phyloP scores from a whole-genome alignment of 108 stramenopile species.

The Fragilaria radians region DNA sequence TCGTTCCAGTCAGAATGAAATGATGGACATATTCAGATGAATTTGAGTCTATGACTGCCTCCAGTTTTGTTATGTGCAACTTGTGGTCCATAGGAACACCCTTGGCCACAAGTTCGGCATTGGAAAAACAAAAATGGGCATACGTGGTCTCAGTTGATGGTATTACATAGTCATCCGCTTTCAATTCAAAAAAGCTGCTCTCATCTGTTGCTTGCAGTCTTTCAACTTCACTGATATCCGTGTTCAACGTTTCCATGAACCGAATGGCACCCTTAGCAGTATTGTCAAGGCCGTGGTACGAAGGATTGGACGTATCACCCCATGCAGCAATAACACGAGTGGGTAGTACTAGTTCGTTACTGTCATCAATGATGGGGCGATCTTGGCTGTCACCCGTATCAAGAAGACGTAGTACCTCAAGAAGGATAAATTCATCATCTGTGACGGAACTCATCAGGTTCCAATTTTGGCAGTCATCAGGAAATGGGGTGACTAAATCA shows the following conservation, averaged over 20 bases:
- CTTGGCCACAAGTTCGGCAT: slow-evolving; percentile 24
- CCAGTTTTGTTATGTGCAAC: slow-evolving; percentile 23
- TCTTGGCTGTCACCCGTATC: slow-evolving; percentile 49
- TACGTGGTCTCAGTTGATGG: slow-evolving; percentile 31
- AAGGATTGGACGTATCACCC: slow-evolving; percentile 28
- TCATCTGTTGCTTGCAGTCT: neutral
- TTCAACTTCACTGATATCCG: slow-evolving; percentile 1
- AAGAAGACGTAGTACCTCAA: slow-evolving; percentile 40
- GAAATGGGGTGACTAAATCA: slow-evolving; percentile 2
- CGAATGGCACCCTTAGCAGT: slow-evolving; percentile 31
- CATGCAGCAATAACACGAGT: slow-evolving; percentile 52
- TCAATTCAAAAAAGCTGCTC: slow-evolving; percentile 34
- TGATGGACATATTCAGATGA: slow-evolving; percentile 31
- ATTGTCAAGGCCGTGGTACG: slow-evolving; percentile 36
- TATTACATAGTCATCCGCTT: slow-evolving; percentile 18
- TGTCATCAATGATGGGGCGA: slow-evolving; percentile 25
- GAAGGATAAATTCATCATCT: slow-evolving; percentile 35
- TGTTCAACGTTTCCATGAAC: slow-evolving; percentile 14
- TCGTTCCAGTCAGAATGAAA: slow-evolving; percentile 15
- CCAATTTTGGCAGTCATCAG: slow-evolving; percentile 50
- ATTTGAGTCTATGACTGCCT: slow-evolving; percentile 19
- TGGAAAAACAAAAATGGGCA: slow-evolving; percentile 29
- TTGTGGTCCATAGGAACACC: slow-evolving; percentile 14
- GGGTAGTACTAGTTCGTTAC: slow-evolving; percentile 9
- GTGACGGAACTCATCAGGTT: slow-evolving; percentile 10